phyloP scores from a whole-genome alignment of 2,329 filamentous ascomycete species.

The Trichoderma aggressivum region DNA sequence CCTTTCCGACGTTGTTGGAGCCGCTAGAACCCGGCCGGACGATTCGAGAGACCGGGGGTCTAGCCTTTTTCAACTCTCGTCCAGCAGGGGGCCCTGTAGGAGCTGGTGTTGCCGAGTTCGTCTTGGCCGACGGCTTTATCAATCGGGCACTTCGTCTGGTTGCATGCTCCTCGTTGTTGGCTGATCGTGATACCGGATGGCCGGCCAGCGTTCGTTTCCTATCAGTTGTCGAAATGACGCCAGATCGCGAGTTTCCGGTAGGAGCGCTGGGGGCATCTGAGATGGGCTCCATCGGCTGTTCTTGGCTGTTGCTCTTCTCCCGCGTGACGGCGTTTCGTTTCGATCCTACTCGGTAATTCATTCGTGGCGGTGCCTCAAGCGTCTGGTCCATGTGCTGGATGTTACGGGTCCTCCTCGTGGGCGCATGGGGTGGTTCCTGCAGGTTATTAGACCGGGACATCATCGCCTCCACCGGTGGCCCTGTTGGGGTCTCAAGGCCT shows the following conservation, averaged over 20 bases:
- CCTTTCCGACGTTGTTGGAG: constrained; percentile 74
- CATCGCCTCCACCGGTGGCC: constrained; percentile 25
- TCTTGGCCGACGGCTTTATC: constrained; percentile 62
- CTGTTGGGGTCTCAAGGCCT: constrained; percentile 59
- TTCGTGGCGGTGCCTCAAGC: constrained; percentile 60
- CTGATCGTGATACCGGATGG: constrained; percentile 57
- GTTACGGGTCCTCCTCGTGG: constrained; percentile 51
- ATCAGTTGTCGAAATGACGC: constrained; percentile 50
- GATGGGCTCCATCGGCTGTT: constrained; percentile 36
- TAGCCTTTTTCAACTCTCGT: constrained; percentile 79
- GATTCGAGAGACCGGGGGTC: constrained; percentile 65
- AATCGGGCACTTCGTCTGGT: constrained; percentile 69
- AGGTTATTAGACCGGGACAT: constrained; percentile 26
- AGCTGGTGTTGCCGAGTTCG: constrained; percentile 55
- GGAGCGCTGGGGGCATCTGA: constrained; percentile 39
- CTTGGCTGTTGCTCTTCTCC: constrained; percentile 27
- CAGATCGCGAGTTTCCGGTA: constrained; percentile 36
- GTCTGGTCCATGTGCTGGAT: constrained; percentile 50
- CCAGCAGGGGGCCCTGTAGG: constrained; percentile 51
- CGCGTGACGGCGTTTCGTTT: constrained; percentile 40
- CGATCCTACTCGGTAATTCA: constrained; percentile 54
- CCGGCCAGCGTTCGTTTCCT: constrained; percentile 93
- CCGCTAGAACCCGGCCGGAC: constrained; percentile 63
- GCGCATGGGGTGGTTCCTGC: constrained; percentile 51
- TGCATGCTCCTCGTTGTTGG: constrained; percentile 56